phyloP scores from a whole-genome alignment of 768 basidiomycete species.

The Amanita rimosa region DNA sequence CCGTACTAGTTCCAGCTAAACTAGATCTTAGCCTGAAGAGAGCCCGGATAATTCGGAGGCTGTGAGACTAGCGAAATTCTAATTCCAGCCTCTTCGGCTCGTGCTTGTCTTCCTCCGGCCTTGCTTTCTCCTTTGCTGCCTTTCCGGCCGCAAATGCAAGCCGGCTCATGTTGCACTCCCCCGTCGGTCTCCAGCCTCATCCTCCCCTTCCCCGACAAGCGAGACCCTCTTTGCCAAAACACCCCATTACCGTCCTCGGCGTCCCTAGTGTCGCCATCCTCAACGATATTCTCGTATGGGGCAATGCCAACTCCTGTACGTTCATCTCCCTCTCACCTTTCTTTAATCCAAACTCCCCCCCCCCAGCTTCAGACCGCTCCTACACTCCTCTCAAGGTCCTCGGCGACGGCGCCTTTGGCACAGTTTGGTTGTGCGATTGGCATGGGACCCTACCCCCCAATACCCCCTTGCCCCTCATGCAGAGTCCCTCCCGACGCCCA shows the following conservation, averaged over 20 bases:
- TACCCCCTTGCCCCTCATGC: slow-evolving; percentile 89
- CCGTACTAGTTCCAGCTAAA: slow-evolving; percentile 69
- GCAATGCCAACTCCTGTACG: slow-evolving; percentile 61
- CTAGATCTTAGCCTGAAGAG: too few relatives aligned
- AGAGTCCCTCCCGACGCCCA: slow-evolving; percentile 84
- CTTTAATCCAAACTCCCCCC: slow-evolving; percentile 8
- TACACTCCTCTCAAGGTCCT: slow-evolving; percentile 95
- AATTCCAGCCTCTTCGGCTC: slow-evolving; percentile 6
- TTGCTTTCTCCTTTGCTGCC: slow-evolving; percentile 10
- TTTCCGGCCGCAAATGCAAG: slow-evolving; percentile 38
- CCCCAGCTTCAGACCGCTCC: slow-evolving; percentile 68
- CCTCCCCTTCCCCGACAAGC: slow-evolving; percentile 22
- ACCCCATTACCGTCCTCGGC: slow-evolving; percentile 56
- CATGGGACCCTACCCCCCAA: slow-evolving; percentile 89
- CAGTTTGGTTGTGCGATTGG: slow-evolving; percentile 99
- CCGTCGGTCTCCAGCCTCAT: slow-evolving; percentile 34
- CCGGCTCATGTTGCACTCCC: slow-evolving; percentile 45
- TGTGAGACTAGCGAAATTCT: slow-evolving; percentile 7
- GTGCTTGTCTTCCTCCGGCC: slow-evolving; percentile 11
- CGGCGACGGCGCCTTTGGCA: slow-evolving; percentile 98
- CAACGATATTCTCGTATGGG: slow-evolving; percentile 60
- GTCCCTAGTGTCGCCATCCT: slow-evolving; percentile 71
- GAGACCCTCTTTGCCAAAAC: slow-evolving; percentile 28
- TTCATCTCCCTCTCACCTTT: slow-evolving; percentile 12
- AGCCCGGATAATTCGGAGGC: slow-evolving; percentile 1